Evolutionary conservation across 139 green algal species (phyloP), one percentile per base, ranked within the genome.

Genomic region (Micractinium sp.): DNA sequence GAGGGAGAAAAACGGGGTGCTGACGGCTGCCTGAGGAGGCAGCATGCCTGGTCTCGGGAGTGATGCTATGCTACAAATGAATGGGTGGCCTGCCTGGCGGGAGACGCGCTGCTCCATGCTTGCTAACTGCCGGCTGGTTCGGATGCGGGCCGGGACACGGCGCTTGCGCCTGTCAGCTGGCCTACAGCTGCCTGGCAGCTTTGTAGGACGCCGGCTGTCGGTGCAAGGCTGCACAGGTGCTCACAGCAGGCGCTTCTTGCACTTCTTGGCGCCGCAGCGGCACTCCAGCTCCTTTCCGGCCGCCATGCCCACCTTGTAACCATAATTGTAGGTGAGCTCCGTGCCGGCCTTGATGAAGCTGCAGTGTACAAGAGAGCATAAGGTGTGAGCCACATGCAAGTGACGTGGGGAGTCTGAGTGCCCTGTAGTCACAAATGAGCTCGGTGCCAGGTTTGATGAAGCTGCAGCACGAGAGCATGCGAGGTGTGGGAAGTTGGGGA

Each of bases 311-410:
- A 79, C 15, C 74, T 84, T 39, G 35, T 82, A 81, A 71, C 74
- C 39, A 39, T 90, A 90, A 29, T 86, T 27, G 86, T 96, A 97
- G 0, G 82, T 90, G 47, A 97, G 87, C 90, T 97, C 95, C n/a
- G 77, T 88, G 73, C 85, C 76, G 0, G 88, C 71, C 2, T 90
- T 81, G 81, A 97, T 95, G 88, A 95, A 79, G 0, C 84, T 88
- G 86, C 56, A 81, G 35, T 61, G 4, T 3, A 16, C 13, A n/a
- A n/a, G n/a, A n/a, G n/a, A n/a, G n/a, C n/a, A n/a, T n/a, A n/a
- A n/a, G n/a, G n/a, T n/a, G n/a, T n/a, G n/a, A n/a, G n/a, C n/a
- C n/a, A n/a, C n/a, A n/a, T n/a, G n/a, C n/a, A n/a, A n/a, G n/a
- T n/a, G n/a, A n/a, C n/a, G n/a, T n/a, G n/a, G n/a, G n/a, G n/a